Conservation (phyloP, 1,284 basidiomycete genomes). For the Tylopilus sp. region DNA sequence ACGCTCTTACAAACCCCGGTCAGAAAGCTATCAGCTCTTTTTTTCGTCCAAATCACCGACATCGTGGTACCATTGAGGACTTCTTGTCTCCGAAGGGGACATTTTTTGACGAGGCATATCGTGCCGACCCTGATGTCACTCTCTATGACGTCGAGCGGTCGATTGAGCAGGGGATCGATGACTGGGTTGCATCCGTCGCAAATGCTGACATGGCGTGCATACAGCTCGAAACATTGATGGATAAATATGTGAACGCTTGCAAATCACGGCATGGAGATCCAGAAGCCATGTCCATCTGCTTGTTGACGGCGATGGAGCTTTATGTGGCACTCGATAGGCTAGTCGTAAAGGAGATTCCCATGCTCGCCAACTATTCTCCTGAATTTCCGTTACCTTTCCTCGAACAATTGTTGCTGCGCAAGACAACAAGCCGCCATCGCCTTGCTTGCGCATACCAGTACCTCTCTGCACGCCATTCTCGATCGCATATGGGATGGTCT, state of each 20-base stretch:
- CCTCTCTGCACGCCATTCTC: not conserved
- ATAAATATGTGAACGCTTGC: no score
- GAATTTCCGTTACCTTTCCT: no score
- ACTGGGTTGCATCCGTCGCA: not conserved
- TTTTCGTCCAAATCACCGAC: conserved; percentile 12
- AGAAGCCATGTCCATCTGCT: no score
- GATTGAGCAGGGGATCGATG: not conserved
- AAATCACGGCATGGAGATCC: no score
- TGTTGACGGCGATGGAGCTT: no score
- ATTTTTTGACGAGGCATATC: conserved; percentile 12
- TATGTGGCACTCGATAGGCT: not conserved
- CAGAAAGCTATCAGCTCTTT: not conserved
- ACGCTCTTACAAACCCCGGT: conserved; percentile 3
- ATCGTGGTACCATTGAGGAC: conserved; percentile 11
- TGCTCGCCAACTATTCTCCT: not conserved
- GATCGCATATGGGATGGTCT: not conserved
- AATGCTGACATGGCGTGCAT: not conserved
- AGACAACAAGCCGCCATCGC: not conserved
- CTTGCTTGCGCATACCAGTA: not conserved
- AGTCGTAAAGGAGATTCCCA: not conserved
- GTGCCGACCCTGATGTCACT: conserved; percentile 16
- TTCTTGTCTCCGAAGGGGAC: conserved; percentile 13
- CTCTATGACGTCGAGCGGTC: not conserved
- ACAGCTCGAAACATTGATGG: no score
- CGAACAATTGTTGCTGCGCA: no score